Base-by-base conservation (phyloP, 768 basidiomycete species). In the Brasilioporus rufonigricans region DNA sequence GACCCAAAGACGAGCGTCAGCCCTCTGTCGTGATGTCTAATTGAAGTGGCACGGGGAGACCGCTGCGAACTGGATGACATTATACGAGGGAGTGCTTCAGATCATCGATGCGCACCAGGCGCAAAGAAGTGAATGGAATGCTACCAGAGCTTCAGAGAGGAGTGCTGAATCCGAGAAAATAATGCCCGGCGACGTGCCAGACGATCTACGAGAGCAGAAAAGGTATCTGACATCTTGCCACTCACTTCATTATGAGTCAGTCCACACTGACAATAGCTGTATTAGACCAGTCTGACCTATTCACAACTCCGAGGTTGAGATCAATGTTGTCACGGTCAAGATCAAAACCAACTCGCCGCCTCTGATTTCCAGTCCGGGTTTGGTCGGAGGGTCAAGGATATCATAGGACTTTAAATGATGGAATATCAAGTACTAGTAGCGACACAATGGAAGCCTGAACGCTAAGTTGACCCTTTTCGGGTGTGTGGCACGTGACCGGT, bases 31-130 rank as follows among this genome's bases (percentile, higher is more conserved):
- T 57, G 44, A 32, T 60, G 63, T 38, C 44, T 58, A 45, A 47
- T 14, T n/a, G 59, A 26, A 39, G 64, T 46, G 19, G 55, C 36
- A 40, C 11, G 49, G 56, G 40, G 44, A 41, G 46, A 58, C 33
- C 3, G 59, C 14, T 19, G 26, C 2, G 56, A 64, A 46, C 51
- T 54, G 44, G 24, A 36, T 50, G 19, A 50, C 67, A 69, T 67
- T 43, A 60, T 69, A 50, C 59, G 40, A 56, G 12, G 50, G 14
- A 24, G 39, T 39, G 10, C n/a, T n/a, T n/a, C n/a, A n/a, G 44
- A 61, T 63, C 63, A 69, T 67, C 29, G 52, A 58, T 46, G 66
- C 68, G 67, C 67, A 45, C 67, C 68, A 48, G 67, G 67, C 67
- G 65, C 67, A 64, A 49, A 52, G 8, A 39, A 45, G n/a, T 24